These are phyloP conservation scores for Phytophthora citrophthora DNA, from an alignment of 352 stramenopile genomes.

Conservation along the genomic window DNA sequence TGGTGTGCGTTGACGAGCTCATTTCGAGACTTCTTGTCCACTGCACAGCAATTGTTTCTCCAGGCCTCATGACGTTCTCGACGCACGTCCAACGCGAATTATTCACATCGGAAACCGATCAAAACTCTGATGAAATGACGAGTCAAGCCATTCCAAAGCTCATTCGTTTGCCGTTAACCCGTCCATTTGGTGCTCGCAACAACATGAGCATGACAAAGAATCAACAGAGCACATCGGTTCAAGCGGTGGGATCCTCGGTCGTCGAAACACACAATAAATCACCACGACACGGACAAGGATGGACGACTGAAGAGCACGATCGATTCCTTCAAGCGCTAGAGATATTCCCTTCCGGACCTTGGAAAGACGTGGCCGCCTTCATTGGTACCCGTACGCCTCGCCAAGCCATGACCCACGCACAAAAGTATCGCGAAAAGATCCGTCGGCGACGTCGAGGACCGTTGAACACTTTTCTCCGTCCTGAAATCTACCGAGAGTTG, in stretches of 20 bases:
- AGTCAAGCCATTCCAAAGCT: neutral
- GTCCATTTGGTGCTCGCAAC: neutral
- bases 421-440: constrained; percentile 11
- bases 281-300: neutral
- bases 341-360: constrained; percentile 16
- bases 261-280: neutral
- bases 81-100: constrained; percentile 1
- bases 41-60: neutral
- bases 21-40: neutral
- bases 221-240: neutral
- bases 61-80: neutral
- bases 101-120: neutral
- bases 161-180: neutral
- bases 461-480: neutral
- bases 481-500: neutral
- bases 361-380: constrained; percentile 11
- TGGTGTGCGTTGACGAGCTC: neutral
- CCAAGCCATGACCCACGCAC: constrained; percentile 2
- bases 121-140: neutral
- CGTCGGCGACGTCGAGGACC: neutral
- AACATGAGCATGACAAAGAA: neutral
- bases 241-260: neutral
- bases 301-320: constrained; percentile 1
- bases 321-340: constrained; percentile 11
- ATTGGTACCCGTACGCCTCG: constrained; percentile 13